These are phyloP conservation scores for Coemansia sp. DNA, from an alignment of 371 early-diverging fungal species.

Conservation along the genomic window DNA sequence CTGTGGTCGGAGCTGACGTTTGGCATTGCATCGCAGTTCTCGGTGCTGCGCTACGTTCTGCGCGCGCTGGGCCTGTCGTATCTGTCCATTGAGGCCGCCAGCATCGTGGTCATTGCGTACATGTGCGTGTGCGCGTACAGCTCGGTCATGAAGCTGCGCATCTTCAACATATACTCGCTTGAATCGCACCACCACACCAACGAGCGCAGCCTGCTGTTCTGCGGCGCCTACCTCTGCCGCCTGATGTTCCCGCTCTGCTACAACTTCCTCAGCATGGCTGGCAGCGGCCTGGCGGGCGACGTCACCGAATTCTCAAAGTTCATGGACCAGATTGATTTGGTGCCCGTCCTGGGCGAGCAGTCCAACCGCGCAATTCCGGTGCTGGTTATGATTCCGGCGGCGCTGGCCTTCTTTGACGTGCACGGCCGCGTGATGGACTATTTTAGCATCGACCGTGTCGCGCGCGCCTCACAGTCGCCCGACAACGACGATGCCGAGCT, in stretches of 20 bases:
- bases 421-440: constrained; percentile 69
- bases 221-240: constrained; percentile 87
- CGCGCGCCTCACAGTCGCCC: constrained; percentile 11
- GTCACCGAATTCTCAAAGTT: constrained; percentile 55
- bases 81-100: constrained; percentile 57
- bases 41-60: constrained; percentile 32
- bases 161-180: constrained; percentile 81
- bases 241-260: constrained; percentile 90
- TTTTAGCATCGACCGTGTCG: constrained; percentile 32
- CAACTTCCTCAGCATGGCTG: constrained; percentile 72
- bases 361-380: constrained; percentile 89
- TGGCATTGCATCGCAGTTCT: constrained; percentile 54
- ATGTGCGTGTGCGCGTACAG: constrained; percentile 92
- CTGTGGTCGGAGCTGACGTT: constrained; percentile 94
- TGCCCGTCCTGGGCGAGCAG: constrained; percentile 83
- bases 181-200: constrained; percentile 91
- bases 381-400: constrained; percentile 74
- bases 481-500: constrained; percentile 34
- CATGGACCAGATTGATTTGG: constrained; percentile 84
- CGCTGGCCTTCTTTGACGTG: constrained; percentile 74
- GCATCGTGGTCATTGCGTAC: constrained; percentile 75
- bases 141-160: constrained; percentile 80
- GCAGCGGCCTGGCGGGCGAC: constrained; percentile 25
- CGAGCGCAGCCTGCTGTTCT: constrained; percentile 83
- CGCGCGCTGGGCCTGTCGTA: constrained; percentile 39